phyloP scores from a whole-genome alignment of 1,284 basidiomycete species.

The Ustilago esculenta region DNA sequence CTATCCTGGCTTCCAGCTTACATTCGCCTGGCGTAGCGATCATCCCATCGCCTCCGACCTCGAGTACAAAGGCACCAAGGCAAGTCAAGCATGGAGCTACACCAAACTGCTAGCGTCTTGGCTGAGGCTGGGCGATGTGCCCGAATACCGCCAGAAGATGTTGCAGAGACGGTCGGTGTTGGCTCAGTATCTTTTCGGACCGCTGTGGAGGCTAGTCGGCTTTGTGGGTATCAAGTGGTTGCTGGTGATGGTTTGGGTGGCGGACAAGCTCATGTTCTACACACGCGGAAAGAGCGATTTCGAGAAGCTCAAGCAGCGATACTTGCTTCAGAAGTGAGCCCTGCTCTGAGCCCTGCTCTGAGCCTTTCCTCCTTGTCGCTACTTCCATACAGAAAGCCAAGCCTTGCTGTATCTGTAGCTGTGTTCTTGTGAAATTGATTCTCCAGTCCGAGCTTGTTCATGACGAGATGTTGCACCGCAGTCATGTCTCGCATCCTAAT shows the following conservation, averaged over 20 bases:
- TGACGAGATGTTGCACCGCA: too few relatives aligned
- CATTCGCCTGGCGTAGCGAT: conserved; percentile 32
- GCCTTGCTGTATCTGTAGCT: too few relatives aligned
- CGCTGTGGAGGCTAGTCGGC: neutral
- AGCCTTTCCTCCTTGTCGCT: too few relatives aligned
- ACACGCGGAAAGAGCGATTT: conserved; percentile 12
- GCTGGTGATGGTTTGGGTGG: conserved; percentile 11
- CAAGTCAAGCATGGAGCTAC: conserved; percentile 18
- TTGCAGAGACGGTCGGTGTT: conserved; percentile 3
- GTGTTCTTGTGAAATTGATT: too few relatives aligned
- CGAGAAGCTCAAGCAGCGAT: conserved; percentile 9
- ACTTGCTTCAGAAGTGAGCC: conserved; percentile 4
- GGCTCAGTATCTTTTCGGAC: neutral
- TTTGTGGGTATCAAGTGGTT: conserved; percentile 1
- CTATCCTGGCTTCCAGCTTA: conserved; percentile 29
- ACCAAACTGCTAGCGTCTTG: conserved; percentile 18
- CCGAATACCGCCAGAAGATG: conserved; percentile 17
- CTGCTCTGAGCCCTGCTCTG: too few relatives aligned
- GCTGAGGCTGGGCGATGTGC: conserved; percentile 23
- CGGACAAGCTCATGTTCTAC: conserved; percentile 23
- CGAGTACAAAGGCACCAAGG: conserved; percentile 10
- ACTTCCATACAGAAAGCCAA: too few relatives aligned
- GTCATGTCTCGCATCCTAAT: too few relatives aligned
- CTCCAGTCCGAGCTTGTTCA: too few relatives aligned
- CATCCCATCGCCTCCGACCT: conserved; percentile 24